phyloP scores from a whole-genome alignment of 805 yeast genomes.

The Schizosaccharomyces cryophilus region DNA sequence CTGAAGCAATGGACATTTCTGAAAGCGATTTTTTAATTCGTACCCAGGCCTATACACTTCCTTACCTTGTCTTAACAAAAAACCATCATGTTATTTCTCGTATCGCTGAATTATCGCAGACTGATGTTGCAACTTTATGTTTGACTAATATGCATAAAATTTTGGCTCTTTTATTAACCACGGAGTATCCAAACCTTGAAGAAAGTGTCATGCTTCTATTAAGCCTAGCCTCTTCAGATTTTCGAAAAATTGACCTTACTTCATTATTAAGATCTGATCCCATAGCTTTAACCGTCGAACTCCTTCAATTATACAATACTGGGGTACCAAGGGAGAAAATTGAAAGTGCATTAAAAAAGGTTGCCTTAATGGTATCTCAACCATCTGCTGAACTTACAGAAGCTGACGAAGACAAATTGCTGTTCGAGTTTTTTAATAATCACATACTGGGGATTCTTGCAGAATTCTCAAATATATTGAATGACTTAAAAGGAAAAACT shows the following conservation, averaged over 20 bases:
- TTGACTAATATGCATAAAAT: constrained; percentile 26
- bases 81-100: constrained; percentile 35
- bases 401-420: constrained; percentile 1
- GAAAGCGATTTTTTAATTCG: constrained; percentile 36
- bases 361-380: constrained; percentile 3
- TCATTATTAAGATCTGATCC: constrained; percentile 12
- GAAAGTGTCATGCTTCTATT: constrained; percentile 28
- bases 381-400: background rate
- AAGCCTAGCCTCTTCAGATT: constrained; percentile 27
- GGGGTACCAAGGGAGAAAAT: constrained; percentile 3
- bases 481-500: constrained; percentile 44
- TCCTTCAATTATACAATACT: constrained; percentile 19
- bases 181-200: constrained; percentile 25
- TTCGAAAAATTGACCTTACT: constrained; percentile 14
- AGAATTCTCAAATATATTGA: constrained; percentile 52
- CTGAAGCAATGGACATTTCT: constrained; percentile 41
- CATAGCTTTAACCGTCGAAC: constrained; percentile 11
- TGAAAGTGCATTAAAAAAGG: constrained; percentile 6
- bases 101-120: constrained; percentile 30
- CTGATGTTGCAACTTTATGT: constrained; percentile 24
- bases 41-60: constrained; percentile 52
- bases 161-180: constrained; percentile 32
- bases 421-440: constrained; percentile 25
- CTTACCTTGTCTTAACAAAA: constrained; percentile 44
- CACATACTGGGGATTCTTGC: constrained; percentile 55